These are phyloP conservation scores for Marchantia polymorpha DNA, from an alignment of 225 moss, liverwort and hornwort species.

Conservation along the genomic window DNA sequence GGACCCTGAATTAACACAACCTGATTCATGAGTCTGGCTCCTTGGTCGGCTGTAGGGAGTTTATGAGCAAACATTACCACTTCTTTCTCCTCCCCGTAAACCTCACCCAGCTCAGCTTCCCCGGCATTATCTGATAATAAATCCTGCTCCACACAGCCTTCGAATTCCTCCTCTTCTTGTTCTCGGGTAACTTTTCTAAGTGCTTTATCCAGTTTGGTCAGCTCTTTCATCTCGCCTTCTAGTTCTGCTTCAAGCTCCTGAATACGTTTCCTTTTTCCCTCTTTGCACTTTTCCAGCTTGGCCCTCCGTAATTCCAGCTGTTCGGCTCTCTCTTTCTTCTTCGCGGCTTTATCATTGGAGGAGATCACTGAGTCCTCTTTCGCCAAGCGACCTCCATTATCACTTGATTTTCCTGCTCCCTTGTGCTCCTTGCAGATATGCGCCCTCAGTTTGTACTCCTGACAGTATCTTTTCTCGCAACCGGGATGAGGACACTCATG, in stretches of 20 bases:
- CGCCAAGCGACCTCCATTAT: conserved; percentile 22
- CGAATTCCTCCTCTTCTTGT: conserved; percentile 60
- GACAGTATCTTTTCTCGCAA: conserved; percentile 96
- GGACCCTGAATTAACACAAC: conserved; percentile 44
- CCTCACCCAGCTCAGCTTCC: conserved; percentile 47
- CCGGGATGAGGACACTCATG: conserved; percentile 92
- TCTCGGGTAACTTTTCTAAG: conserved; percentile 59
- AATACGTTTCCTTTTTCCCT: conserved; percentile 61
- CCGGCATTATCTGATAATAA: conserved; percentile 56
- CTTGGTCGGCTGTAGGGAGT: conserved; percentile 88
- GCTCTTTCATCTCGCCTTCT: conserved; percentile 61
- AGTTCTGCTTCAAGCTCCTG: conserved; percentile 64
- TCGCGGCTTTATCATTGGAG: conserved; percentile 62
- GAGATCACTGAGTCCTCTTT: conserved; percentile 45
- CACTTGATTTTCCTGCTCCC: conserved; percentile 43
- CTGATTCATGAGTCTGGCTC: conserved; percentile 64
- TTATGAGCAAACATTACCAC: conserved; percentile 93
- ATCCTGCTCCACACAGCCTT: conserved; percentile 71
- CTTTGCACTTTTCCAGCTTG: conserved; percentile 65
- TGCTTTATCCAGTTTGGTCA: conserved; percentile 68
- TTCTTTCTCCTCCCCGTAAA: conserved; percentile 73
- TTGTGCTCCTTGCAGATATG: conserved; percentile 94
- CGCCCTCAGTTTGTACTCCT: conserved; percentile 93
- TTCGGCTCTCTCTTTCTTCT: conserved; percentile 60
- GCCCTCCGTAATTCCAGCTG: conserved; percentile 56